phyloP scores from a whole-genome alignment of 2,329 filamentous ascomycete genomes.

The Coniochaeta pulveracea region DNA sequence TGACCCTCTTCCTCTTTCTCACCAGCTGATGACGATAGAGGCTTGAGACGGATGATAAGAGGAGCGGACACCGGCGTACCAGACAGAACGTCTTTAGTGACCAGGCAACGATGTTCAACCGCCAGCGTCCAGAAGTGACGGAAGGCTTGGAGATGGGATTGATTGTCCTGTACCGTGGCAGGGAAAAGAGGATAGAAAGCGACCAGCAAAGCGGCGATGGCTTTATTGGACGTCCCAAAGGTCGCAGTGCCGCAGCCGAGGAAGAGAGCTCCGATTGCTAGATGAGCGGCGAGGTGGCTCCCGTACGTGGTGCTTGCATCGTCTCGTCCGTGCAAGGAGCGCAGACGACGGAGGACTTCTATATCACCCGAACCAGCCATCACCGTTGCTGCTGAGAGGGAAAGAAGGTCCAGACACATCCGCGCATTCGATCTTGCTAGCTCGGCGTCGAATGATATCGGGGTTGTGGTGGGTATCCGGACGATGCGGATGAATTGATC shows the following conservation, averaged over 20 bases:
- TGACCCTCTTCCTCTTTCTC: too few species aligned
- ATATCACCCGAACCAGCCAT: constrained; percentile 96
- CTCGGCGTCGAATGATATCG: constrained; percentile 67
- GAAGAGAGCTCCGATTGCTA: constrained; percentile 85
- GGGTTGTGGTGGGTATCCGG: constrained; percentile 37
- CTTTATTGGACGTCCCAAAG: constrained; percentile 78
- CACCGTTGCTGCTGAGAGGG: constrained; percentile 71
- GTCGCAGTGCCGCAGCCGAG: constrained; percentile 87
- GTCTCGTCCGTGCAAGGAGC: constrained; percentile 77
- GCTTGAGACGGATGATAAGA: constrained; percentile 50
- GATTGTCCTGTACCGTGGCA: constrained; percentile 80
- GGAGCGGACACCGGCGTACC: constrained; percentile 67
- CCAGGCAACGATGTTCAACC: constrained; percentile 76
- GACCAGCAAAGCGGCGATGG: constrained; percentile 74
- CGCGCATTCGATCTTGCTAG: constrained; percentile 72
- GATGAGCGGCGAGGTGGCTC: constrained; percentile 83
- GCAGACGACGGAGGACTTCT: constrained; percentile 69
- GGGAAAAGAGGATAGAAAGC: constrained; percentile 94
- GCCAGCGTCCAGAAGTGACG: constrained; percentile 96
- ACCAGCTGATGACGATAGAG: constrained; percentile 19
- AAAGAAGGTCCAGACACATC: constrained; percentile 84
- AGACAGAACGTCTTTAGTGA: constrained; percentile 79
- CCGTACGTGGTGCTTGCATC: constrained; percentile 81
- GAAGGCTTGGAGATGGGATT: constrained; percentile 89
- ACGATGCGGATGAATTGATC: constrained; percentile 77